Conservation (phyloP, 441 rosid genomes). For the Dalechampia spathulata region DNA sequence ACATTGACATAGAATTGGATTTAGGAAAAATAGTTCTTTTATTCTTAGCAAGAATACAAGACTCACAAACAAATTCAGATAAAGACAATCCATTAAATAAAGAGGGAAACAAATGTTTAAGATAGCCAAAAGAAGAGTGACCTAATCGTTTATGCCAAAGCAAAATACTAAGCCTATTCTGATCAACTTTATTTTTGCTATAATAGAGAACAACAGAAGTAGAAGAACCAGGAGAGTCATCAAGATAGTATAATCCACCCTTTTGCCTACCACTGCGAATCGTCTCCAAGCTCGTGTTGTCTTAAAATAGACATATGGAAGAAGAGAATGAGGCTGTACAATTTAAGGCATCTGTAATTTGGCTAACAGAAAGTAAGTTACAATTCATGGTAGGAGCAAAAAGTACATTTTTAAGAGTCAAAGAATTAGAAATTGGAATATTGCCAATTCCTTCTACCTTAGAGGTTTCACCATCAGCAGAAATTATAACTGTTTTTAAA, state of each 20-base stretch:
- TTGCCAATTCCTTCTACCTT: neutral
- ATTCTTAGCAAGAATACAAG: constrained; percentile 4
- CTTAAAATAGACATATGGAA: neutral
- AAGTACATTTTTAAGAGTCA: neutral
- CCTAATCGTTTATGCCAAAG: neutral
- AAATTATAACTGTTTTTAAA: no score
- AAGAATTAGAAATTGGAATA: neutral
- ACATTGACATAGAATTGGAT: neutral
- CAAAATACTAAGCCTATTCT: neutral
- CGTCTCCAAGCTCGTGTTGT: neutral
- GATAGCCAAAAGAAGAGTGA: neutral
- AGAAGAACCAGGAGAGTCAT: neutral
- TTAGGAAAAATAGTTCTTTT: neutral
- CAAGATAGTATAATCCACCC: neutral
- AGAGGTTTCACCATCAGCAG: neutral
- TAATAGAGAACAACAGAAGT: no score
- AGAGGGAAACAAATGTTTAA: neutral
- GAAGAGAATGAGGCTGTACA: neutral
- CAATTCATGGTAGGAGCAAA: neutral
- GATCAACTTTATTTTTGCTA: neutral
- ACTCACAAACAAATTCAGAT: neutral
- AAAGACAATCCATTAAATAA: neutral
- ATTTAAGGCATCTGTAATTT: neutral
- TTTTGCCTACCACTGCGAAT: constrained; percentile 3
- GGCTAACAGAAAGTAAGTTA: neutral